A percentile compares a stretch with the other conserved stretches of the same genome.
These are phyloP conservation scores for Vairimorpha ceranae DNA, from an alignment of 371 early-diverging fungal genomes.

Conservation along the genomic window DNA sequence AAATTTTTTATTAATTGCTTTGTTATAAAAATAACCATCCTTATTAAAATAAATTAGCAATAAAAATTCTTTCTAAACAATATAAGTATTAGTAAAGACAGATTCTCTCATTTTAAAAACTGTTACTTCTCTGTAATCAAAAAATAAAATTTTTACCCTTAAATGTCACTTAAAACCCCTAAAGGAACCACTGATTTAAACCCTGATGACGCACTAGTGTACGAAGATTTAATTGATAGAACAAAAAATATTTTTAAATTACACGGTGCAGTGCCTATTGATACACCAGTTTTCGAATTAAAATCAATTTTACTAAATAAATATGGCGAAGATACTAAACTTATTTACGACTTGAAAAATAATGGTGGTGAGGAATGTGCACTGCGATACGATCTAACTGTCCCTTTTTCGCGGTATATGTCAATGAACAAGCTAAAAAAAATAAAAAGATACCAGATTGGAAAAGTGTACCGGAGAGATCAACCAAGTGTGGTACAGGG, in stretches of 20 bases:
- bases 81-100: too few species aligned
- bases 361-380: conserved; percentile 95
- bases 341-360: conserved; percentile 92
- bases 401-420: conserved; percentile 93
- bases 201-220: conserved; percentile 82
- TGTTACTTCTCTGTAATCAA: too few species aligned
- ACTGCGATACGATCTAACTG: conserved; percentile 92
- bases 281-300: conserved; percentile 97
- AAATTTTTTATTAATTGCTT: too few species aligned
- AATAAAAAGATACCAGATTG: conserved; percentile 88
- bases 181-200: conserved; percentile 90
- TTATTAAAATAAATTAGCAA: too few species aligned
- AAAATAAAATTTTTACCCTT: too few species aligned
- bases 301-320: conserved; percentile 91
- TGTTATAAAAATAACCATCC: too few species aligned
- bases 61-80: too few species aligned
- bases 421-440: conserved; percentile 77
- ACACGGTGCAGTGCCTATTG: conserved; percentile 91
- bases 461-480: conserved; percentile 95
- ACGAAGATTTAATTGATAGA: conserved; percentile 77
- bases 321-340: conserved; percentile 96
- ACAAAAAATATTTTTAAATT: conserved; percentile 77
- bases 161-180: conserved; percentile 49
- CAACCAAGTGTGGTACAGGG: conserved; percentile 95
- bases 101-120: too few species aligned